phyloP scores from a whole-genome alignment of 2,329 filamentous ascomycete species.

The Neonectria neomacrospora region DNA sequence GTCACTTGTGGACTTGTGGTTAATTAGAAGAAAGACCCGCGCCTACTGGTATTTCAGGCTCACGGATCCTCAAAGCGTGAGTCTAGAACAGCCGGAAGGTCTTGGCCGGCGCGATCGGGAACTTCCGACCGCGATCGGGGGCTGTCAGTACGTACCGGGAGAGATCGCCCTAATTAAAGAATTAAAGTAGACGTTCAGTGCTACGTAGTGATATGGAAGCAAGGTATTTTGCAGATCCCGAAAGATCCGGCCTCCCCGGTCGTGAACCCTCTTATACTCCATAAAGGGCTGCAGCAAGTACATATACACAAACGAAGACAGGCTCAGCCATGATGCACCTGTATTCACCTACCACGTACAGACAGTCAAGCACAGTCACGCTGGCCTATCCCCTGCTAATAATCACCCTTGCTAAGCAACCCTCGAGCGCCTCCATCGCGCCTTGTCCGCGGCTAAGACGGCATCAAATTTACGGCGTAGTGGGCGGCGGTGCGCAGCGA shows the following conservation, averaged over 20 bases:
- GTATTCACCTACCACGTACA: no score
- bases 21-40: neutral
- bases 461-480: neutral
- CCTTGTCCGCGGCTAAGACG: neutral
- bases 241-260: neutral
- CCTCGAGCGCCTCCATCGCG: neutral
- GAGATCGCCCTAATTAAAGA: neutral
- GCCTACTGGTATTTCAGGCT: neutral
- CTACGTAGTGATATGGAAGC: no score
- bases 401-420: neutral
- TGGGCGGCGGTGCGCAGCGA: neutral
- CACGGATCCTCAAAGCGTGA: neutral
- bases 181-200: neutral
- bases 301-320: neutral
- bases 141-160: neutral
- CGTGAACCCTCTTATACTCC: neutral
- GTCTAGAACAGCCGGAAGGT: neutral
- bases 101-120: neutral
- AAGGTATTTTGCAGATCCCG: neutral
- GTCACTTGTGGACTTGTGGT: neutral
- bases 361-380: no score
- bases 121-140: neutral
- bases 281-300: neutral
- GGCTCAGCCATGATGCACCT: neutral
- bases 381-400: neutral